Conservation (phyloP, 768 basidiomycete species). For the Cystofilobasidium macerans region DNA sequence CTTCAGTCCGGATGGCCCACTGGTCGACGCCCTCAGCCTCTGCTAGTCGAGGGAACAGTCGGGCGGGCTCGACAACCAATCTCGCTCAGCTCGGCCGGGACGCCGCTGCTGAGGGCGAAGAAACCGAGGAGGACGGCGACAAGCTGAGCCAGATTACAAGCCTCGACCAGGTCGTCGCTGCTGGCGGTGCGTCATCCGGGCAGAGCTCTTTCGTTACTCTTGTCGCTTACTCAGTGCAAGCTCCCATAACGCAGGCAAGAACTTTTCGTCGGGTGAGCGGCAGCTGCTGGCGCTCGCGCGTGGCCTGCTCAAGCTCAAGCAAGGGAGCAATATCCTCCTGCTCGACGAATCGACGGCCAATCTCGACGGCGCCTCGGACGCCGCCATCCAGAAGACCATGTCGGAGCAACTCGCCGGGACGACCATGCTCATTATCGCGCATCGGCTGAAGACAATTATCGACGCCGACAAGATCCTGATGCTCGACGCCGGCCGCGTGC, state of each 20-base stretch:
- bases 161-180: conserved; percentile 18
- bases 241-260: conserved; percentile 29
- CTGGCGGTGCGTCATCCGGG: conserved; percentile 20
- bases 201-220: conserved; percentile 25
- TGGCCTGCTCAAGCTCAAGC: conserved; percentile 30
- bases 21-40: conserved; percentile 26
- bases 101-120: not conserved
- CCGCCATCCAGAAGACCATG: conserved; percentile 29
- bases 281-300: conserved; percentile 35
- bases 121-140: conserved; percentile 15
- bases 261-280: conserved; percentile 34
- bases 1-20: conserved; percentile 31
- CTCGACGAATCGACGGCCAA: conserved; percentile 34
- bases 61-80: conserved; percentile 5
- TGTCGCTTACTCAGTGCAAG: conserved; percentile 24
- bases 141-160: conserved; percentile 31
- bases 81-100: conserved; percentile 4
- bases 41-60: conserved; percentile 2
- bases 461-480: conserved; percentile 35
- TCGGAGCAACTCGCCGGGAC: conserved; percentile 31
- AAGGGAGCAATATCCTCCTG: conserved; percentile 31
- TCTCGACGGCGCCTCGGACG: conserved; percentile 29
- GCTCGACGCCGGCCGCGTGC: conserved; percentile 29
- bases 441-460: conserved; percentile 34
- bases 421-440: conserved; percentile 35